Percentiles rank a stretch among this genome's conserved stretches.
phyloP scores from a whole-genome alignment of 2,329 filamentous ascomycete genomes.

The Trichothecium roseum region DNA sequence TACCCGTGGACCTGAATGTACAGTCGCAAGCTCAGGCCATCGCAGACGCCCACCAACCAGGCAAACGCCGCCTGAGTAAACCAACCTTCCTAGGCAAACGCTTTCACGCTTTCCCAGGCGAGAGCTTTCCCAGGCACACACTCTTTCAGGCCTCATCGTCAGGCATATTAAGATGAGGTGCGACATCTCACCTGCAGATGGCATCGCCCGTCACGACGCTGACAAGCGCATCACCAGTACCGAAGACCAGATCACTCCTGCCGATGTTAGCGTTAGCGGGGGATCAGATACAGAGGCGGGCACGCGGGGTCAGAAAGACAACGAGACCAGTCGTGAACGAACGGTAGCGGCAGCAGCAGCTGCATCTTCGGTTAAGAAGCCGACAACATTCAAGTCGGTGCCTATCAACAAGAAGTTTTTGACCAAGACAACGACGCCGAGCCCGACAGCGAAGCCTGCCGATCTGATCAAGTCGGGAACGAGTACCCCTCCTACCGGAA shows the following conservation, averaged over 20 bases:
- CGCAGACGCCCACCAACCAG: too few relatives aligned
- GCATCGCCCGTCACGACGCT: neutral
- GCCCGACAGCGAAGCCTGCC: conserved; percentile 35
- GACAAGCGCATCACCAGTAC: conserved; percentile 43
- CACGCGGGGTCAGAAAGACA: conserved; percentile 45
- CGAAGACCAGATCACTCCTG: conserved; percentile 50
- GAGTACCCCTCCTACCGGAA: conserved; percentile 32
- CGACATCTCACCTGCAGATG: neutral
- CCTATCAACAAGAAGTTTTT: conserved; percentile 80
- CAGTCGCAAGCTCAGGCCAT: too few relatives aligned
- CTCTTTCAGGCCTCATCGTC: too few relatives aligned
- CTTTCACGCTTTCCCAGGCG: too few relatives aligned
- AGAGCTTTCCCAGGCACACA: too few relatives aligned
- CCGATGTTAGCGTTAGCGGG: conserved; percentile 60
- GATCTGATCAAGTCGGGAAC: conserved; percentile 39
- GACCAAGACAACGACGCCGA: conserved; percentile 47
- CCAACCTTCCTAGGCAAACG: too few relatives aligned
- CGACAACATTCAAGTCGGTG: conserved; percentile 71
- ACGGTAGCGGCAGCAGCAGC: too few relatives aligned
- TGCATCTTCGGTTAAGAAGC: conserved; percentile 63
- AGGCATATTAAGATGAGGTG: too few relatives aligned
- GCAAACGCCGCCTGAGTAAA: too few relatives aligned
- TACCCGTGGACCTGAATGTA: too few relatives aligned
- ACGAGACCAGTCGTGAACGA: conserved; percentile 48
- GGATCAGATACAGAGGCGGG: conserved; percentile 70